A percentile compares a stretch with the other conserved stretches of the same genome.
phyloP scores from a whole-genome alignment of 164 flowering plant genomes.

The Umbilicus rupestris region DNA sequence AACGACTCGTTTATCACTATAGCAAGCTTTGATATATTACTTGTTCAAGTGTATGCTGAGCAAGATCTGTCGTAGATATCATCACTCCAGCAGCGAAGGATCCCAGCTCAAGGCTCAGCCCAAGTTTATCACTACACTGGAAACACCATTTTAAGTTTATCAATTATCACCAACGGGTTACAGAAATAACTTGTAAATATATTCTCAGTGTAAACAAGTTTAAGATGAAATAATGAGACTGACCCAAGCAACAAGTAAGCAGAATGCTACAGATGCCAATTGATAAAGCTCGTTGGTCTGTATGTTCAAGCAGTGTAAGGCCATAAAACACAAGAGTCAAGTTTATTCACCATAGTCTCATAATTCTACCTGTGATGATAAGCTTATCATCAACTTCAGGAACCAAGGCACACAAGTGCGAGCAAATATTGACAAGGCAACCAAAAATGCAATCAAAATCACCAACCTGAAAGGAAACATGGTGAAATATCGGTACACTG shows the following conservation, averaged over 20 bases:
- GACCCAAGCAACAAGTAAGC: constrained; percentile 98
- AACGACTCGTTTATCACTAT: not conserved
- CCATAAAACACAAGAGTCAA: constrained; percentile 5
- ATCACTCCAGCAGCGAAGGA: constrained; percentile 99
- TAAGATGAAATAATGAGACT: constrained; percentile 23
- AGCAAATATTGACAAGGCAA: constrained; percentile 50
- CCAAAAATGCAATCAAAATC: constrained; percentile 59
- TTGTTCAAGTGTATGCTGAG: constrained; percentile 92
- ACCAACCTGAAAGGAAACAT: constrained; percentile 49
- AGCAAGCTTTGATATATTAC: constrained; percentile 23
- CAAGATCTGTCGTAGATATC: constrained; percentile 95
- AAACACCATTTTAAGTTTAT: constrained; percentile 11
- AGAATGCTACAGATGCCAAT: constrained; percentile 92
- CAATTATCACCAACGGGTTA: not conserved
- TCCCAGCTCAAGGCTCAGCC: constrained; percentile 89
- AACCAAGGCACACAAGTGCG: constrained; percentile 89
- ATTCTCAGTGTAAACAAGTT: not conserved
- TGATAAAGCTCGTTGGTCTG: constrained; percentile 98
- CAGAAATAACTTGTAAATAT: not conserved
- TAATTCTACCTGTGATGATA: constrained; percentile 68
- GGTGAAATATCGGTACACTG: not conserved
- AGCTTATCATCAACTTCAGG: constrained; percentile 86
- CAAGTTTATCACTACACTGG: constrained; percentile 99
- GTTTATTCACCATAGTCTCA: not conserved
- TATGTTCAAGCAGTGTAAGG: constrained; percentile 10